These are phyloP conservation scores for Diplotaxis tenuifolia DNA, from an alignment of 345 rosid species.

Conservation along the genomic window DNA sequence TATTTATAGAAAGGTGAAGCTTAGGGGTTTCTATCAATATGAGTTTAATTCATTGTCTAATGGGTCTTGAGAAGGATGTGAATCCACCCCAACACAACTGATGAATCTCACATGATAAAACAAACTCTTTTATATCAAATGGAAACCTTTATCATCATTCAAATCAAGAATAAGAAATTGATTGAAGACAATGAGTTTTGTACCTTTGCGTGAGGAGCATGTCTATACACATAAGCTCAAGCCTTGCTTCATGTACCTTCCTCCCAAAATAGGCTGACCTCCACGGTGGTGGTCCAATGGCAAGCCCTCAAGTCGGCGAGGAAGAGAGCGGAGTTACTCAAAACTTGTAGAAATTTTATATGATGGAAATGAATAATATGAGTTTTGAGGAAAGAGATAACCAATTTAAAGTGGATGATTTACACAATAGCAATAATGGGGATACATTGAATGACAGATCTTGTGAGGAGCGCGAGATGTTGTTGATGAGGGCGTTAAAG, in stretches of 20 bases:
- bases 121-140: background rate
- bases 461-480: background rate
- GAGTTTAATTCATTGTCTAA: too few species aligned
- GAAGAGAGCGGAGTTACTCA: background rate
- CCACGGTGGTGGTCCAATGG: background rate
- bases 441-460: background rate
- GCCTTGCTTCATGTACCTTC: background rate
- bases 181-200: background rate
- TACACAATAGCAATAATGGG: background rate
- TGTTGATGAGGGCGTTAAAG: background rate
- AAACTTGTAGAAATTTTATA: too few species aligned
- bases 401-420: background rate
- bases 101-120: background rate
- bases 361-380: background rate
- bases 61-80: too few species aligned
- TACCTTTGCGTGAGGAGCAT: background rate
- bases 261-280: background rate
- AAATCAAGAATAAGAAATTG: background rate
- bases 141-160: background rate
- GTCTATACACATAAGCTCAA: background rate
- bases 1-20: too few species aligned
- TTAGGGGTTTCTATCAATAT: too few species aligned
- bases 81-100: too few species aligned
- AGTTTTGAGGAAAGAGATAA: background rate
- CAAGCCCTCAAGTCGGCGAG: background rate